Base-by-base conservation (phyloP, 2,329 filamentous ascomycete genomes). In the Venturia effusa region DNA sequence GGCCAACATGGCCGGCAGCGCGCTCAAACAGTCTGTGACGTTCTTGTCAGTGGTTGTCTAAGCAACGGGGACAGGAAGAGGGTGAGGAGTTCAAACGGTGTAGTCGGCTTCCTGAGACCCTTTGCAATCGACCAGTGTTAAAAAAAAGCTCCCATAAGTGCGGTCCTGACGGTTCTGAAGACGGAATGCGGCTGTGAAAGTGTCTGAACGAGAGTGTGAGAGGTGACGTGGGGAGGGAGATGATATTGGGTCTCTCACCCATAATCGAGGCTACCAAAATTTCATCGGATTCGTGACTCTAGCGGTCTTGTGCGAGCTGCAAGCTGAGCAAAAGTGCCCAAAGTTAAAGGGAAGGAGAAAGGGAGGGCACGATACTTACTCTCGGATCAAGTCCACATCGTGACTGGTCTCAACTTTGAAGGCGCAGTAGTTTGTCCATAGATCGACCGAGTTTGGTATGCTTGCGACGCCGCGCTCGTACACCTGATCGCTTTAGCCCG, bases 391-490 rank as follows among this genome's bases (percentile, higher is more conserved):
- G 74, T 95, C 90, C 71, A 90, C 84, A 74, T 96, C 92, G 79
- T 99, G 94, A 70, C 90, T 94, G 65, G 94, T 97, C 75, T 97
- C 92, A 79, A 94, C 92, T 77, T 97, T 97, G 85, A 97, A 97
- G 71, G 87, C 85, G 80, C 93, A 97, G 80, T 97, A 99, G 72
- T 96, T 92, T 62, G 91, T 89, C 94, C 94, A 99, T 66, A 99
- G 82, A 74, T 99, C 94, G 71, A 97, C 92, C 41, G 93, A 97
- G 73, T 90, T 91, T 64, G 89, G 88, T 72, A 97, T 92, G 77
- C 91, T 94, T 54, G 92, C 91, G 71, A 96, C 89, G 69, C 94
- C 94, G 74, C 94, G 86, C 78, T 99, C 94, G 71, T 97, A 99
- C 61, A 97, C 87, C 91, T 95, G 70, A 37, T 68, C 34, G 40